phyloP scores from a whole-genome alignment of 78 protist genomes.

The Dictyostelium citrinum region DNA sequence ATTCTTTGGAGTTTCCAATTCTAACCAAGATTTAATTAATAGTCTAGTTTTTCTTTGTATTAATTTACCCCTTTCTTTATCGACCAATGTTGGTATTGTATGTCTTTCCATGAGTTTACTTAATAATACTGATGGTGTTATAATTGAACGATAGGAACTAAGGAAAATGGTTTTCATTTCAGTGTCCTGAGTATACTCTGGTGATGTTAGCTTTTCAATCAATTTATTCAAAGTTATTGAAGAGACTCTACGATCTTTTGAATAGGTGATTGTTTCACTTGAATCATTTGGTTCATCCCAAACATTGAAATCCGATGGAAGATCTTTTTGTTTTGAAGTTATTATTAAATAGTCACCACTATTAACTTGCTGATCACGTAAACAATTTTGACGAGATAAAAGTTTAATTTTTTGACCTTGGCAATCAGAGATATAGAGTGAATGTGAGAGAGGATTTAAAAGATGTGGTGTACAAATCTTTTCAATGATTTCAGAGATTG shows the following conservation, averaged over 20 bases:
- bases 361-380: neutral
- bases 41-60: conserved; percentile 25
- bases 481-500: conserved; percentile 26
- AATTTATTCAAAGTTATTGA: conserved; percentile 5
- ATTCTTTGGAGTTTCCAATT: neutral
- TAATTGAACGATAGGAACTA: conserved; percentile 7
- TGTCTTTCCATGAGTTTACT: conserved; percentile 20
- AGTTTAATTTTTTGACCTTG: conserved; percentile 3
- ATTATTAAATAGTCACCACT: neutral
- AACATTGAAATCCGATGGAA: conserved; percentile 31
- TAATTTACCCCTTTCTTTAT: neutral
- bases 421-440: neutral
- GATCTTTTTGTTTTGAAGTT: conserved; percentile 35
- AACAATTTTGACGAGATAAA: conserved; percentile 11
- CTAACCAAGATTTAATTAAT: conserved; percentile 6
- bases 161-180: neutral
- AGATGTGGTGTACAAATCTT: neutral
- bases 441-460: neutral
- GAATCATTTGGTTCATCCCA: conserved; percentile 47
- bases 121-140: neutral
- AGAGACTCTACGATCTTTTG: neutral
- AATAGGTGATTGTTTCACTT: neutral
- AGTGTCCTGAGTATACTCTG: neutral
- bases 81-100: neutral
- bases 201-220: conserved; percentile 5